phyloP scores from a whole-genome alignment of 2,329 filamentous ascomycete genomes.

The Ascochyta viciae-villosae region DNA sequence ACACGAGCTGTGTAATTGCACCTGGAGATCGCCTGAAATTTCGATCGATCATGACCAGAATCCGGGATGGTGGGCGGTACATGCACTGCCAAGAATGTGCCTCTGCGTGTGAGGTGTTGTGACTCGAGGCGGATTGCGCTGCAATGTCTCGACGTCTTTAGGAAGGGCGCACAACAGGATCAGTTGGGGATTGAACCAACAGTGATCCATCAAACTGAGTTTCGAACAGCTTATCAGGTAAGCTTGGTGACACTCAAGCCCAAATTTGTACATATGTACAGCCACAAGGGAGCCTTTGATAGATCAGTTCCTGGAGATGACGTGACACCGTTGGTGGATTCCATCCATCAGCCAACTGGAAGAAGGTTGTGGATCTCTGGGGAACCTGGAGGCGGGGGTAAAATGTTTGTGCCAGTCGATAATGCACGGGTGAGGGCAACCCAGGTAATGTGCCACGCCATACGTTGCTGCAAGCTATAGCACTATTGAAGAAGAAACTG shows the following conservation, averaged over 20 bases:
- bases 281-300: background rate
- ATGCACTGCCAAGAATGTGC: background rate
- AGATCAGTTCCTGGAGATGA: background rate
- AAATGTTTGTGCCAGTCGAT: constrained; percentile 3
- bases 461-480: constrained; percentile 5
- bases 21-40: background rate
- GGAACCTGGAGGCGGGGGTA: constrained; percentile 10
- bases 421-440: background rate
- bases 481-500: background rate
- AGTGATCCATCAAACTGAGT: background rate
- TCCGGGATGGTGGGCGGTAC: constrained; percentile 7
- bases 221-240: background rate
- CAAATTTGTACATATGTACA: background rate
- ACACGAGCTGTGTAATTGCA: background rate
- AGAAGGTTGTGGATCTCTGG: background rate
- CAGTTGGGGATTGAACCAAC: background rate
- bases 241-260: background rate
- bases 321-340: constrained; percentile 1
- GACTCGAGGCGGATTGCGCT: background rate
- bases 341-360: background rate
- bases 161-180: background rate
- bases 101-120: background rate
- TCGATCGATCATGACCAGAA: background rate
- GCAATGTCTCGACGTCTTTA: background rate
- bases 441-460: constrained; percentile 7